Evolutionary conservation across 2,329 filamentous ascomycete genomes (phyloP), one percentile per base, ranked within the genome.

Genomic region (Phialophora expanda): DNA sequence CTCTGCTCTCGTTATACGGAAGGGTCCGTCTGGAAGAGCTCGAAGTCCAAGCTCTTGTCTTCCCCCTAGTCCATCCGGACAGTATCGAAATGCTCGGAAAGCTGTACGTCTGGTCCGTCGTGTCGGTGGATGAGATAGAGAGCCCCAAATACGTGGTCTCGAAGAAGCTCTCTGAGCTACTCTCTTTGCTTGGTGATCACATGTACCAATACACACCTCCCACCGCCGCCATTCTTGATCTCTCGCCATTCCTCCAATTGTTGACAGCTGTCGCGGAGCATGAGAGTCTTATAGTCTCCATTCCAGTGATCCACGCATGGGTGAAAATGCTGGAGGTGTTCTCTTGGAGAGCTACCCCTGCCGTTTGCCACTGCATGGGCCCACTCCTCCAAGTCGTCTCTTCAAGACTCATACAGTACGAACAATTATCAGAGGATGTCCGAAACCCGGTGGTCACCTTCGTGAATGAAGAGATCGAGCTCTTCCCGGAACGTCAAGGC

Each of bases 151-250:
- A 99, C 76, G 88, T 92, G 62, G 88, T 97, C 71, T 88, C 91
- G 48, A 98, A 98, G 81, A 97, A 96, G 78, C 87, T 98, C 55
- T 93, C 93, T 0, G 95, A 99, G 86, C 87, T 97, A 81, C 83
- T 97, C 9, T 94, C 93, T 26, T 91, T 91, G 73, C 82, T 97
- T 17, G 92, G 91, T 20, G 90, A 91, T 69, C 94, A 93, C 73
- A 85, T 97, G 66, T 91, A 95, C 73, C 87, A 91, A 68, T 92
- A 91, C 70, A 89, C 89, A 67, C 82, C 86, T 30, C 82, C 87
- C 53, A 82, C 94, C 41, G 88, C 90, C 65, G 84, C 78, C 75
- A 83, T 83, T 41, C 81, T 88, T 62, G 89, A 95, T 74, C 82
- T 94, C 12, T 84, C 88, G 38, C 88, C 87, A 4, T 91, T 98